phyloP scores from a whole-genome alignment of 768 basidiomycete genomes.

The Tulasnella sp. region DNA sequence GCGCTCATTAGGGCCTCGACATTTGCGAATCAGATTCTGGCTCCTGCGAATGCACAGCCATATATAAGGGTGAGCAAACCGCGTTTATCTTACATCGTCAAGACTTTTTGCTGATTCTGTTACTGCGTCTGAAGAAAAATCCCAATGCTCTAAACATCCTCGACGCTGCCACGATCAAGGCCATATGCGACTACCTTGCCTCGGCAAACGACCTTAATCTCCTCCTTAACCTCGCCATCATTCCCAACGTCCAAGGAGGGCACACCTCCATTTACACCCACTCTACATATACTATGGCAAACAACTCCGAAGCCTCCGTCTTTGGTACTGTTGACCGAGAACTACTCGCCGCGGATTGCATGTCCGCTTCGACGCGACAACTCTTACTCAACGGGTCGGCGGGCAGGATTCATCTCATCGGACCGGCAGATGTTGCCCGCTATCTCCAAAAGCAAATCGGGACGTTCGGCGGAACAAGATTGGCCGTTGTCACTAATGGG shows the following conservation, averaged over 20 bases:
- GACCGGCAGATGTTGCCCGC: neutral
- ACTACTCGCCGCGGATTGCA: neutral
- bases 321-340: neutral
- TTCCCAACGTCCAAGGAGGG: neutral
- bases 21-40: neutral
- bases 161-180: neutral
- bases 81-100: neutral
- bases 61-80: neutral
- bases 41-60: neutral
- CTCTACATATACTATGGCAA: neutral
- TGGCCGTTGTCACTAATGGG: neutral
- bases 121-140: neutral
- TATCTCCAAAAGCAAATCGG: neutral
- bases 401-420: neutral
- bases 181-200: neutral
- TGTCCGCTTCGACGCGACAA: neutral
- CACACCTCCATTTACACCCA: neutral
- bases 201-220: neutral
- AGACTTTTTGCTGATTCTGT: neutral
- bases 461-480: neutral
- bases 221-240: neutral
- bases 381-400: neutral
- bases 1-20: neutral
- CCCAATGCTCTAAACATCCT: neutral
- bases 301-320: neutral